Base-by-base conservation (phyloP, 1,139 yeast genomes). In the Zygosaccharomyces sapae region DNA sequence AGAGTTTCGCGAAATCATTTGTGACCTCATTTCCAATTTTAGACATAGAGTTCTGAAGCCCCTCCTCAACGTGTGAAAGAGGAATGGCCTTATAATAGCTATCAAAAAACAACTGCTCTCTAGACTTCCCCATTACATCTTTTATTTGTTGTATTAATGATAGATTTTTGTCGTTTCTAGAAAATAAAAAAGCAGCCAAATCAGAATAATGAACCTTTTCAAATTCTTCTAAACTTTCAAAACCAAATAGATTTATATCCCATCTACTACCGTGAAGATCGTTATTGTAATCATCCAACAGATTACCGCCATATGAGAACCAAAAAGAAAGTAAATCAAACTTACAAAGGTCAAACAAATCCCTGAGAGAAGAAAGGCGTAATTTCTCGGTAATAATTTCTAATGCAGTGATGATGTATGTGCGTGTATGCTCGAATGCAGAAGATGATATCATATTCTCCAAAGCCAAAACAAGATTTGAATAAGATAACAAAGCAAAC, bases 31-130 rank as follows among this genome's bases (percentile, higher is more conserved):
- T 45, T 56, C 54, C 22, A 13, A 47, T 50, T 2, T 61, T 66
- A 39, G 70, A 72, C 0, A 77, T 60, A 1, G 65, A 63, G 44
- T 70, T 70, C 8, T 22, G 25, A 7, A 22, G 66, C 52, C 0
- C 83, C 83, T 22, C 68, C 10, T 62, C 62, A 0, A 77, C 60
- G 53, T 70, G 79, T 0, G 83, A 68, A 8, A 80, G 58, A 0
- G 83, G 73, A 1, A 79, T 61, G 0, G 55, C 41, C 18, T 47
- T 50, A 1, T 77, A 69, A 25, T 76, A 55, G 25, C 76, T 60
- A 9, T 69, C 70, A 4, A 57, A 49, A 2, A 72, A 53, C 4
- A 76, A 43, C 9, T 67, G 60, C 4, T 44, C 40, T 13, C 55
- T 56, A 12, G 44, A 47, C 18, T 38, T 46, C 19, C 30, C 49